Conservation (phyloP, 2,329 filamentous ascomycete species). For the Diaporthe ilicicola region DNA sequence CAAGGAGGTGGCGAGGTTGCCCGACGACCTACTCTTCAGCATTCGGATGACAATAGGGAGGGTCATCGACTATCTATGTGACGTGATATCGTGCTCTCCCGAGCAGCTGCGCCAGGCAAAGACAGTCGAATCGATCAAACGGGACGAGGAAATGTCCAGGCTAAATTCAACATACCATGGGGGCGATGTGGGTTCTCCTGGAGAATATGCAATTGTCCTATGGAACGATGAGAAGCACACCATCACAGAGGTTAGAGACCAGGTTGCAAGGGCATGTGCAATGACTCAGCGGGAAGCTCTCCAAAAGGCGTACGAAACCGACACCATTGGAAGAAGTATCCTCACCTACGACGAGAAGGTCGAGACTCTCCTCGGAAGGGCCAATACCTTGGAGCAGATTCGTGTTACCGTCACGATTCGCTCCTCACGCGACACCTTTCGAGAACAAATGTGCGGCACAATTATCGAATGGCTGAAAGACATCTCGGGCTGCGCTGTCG, state of each 20-base stretch:
- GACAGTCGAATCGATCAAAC: conserved; percentile 79
- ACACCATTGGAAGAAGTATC: conserved; percentile 87
- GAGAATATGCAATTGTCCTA: conserved; percentile 84
- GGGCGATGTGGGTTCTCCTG: conserved; percentile 70
- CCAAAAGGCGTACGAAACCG: conserved; percentile 84
- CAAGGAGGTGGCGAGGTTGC: conserved; percentile 66
- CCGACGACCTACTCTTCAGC: conserved; percentile 77
- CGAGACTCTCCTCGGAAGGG: conserved; percentile 76
- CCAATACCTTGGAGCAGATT: conserved; percentile 90
- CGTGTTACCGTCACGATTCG: conserved; percentile 95
- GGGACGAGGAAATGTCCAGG: conserved; percentile 83
- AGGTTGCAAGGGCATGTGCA: conserved; percentile 88
- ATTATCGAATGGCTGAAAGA: conserved; percentile 97
- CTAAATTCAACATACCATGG: conserved; percentile 79
- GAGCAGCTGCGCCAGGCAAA: conserved; percentile 92
- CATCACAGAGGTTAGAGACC: conserved; percentile 86
- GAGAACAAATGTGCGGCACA: conserved; percentile 98
- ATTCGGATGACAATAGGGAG: conserved; percentile 88
- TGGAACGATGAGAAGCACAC: conserved; percentile 99
- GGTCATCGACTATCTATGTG: conserved; percentile 92
- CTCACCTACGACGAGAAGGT: conserved; percentile 80
- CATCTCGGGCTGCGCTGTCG: conserved; percentile 88
- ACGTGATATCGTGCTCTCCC: conserved; percentile 96
- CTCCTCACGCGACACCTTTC: conserved; percentile 91
- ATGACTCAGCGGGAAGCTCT: conserved; percentile 75